phyloP scores from a whole-genome alignment of 805 yeast species.

The Wickerhamiella nectarea region DNA sequence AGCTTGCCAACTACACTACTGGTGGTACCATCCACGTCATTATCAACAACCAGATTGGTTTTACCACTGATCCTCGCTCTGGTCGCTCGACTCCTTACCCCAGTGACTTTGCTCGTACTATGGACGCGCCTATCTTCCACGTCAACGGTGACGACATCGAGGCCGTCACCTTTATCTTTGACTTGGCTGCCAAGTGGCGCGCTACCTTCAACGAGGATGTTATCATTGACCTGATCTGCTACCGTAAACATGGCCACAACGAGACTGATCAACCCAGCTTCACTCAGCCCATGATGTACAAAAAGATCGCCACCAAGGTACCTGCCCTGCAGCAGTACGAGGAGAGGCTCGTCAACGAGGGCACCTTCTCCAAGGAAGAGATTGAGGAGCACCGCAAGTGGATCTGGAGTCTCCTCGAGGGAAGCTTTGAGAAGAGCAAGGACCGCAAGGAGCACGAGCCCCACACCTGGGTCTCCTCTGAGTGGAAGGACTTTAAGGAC shows the following conservation, averaged over 20 bases:
- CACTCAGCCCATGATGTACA: constrained; percentile 97
- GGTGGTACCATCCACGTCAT: constrained; percentile 98
- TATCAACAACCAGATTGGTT: constrained; percentile 97
- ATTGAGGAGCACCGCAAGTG: constrained; percentile 92
- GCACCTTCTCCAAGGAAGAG: constrained; percentile 78
- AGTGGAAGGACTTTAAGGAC: constrained; percentile 98
- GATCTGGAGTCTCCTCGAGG: constrained; percentile 94
- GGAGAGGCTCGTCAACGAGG: constrained; percentile 67
- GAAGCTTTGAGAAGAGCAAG: constrained; percentile 81
- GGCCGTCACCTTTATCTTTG: constrained; percentile 79
- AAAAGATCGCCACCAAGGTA: constrained; percentile 76
- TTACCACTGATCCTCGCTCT: constrained; percentile 96
- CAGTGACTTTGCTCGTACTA: constrained; percentile 90
- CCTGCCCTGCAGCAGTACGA: constrained; percentile 79
- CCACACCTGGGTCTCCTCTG: constrained; percentile 95
- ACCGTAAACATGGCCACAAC: constrained; percentile 97
- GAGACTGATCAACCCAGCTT: constrained; percentile 99
- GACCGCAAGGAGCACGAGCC: constrained; percentile 73
- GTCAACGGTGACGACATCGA: constrained; percentile 98
- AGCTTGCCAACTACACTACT: constrained; percentile 86
- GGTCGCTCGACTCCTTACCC: constrained; percentile 98
- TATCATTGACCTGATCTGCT: constrained; percentile 92
- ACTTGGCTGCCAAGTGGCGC: constrained; percentile 98
- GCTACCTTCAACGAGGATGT: constrained; percentile 93
- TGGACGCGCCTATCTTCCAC: constrained; percentile 98